phyloP scores from a whole-genome alignment of 1,284 basidiomycete species.

The Leccinum subrobustum region DNA sequence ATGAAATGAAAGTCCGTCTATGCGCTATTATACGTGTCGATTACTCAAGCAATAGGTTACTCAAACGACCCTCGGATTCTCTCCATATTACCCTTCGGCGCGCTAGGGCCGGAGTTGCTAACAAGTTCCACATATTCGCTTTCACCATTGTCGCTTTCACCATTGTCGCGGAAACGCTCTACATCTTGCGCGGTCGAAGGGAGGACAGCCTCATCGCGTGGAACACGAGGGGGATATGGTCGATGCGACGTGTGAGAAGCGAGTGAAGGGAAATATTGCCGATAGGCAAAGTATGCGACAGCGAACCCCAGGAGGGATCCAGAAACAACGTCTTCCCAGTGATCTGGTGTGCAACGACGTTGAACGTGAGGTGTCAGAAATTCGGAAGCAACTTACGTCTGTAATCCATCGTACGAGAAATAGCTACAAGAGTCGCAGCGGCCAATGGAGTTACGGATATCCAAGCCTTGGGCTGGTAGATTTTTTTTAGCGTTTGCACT shows the following conservation, averaged over 20 bases:
- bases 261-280: constrained; percentile 76
- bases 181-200: constrained; percentile 32
- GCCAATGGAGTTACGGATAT: constrained; percentile 74
- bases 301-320: constrained; percentile 76
- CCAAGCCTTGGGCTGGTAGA: constrained; percentile 74
- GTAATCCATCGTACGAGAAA: constrained; percentile 90
- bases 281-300: constrained; percentile 78
- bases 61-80: constrained; percentile 25
- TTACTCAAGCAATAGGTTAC: constrained; percentile 18
- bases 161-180: constrained; percentile 12
- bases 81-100: constrained; percentile 37
- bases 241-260: constrained; percentile 61
- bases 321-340: constrained; percentile 87
- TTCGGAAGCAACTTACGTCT: constrained; percentile 54
- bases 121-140: constrained; percentile 29
- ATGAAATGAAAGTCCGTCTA: background rate
- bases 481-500: constrained; percentile 2
- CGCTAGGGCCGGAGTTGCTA: constrained; percentile 32
- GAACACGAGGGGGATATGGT: constrained; percentile 73
- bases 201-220: constrained; percentile 41
- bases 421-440: constrained; percentile 83
- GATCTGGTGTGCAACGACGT: constrained; percentile 48
- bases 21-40: background rate
- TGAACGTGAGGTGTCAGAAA: background rate
- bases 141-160: constrained; percentile 10